Percentiles rank a stretch among this genome's conserved stretches.
Conservation (phyloP, 306 rosid genomes). For the Corylus avellana region DNA sequence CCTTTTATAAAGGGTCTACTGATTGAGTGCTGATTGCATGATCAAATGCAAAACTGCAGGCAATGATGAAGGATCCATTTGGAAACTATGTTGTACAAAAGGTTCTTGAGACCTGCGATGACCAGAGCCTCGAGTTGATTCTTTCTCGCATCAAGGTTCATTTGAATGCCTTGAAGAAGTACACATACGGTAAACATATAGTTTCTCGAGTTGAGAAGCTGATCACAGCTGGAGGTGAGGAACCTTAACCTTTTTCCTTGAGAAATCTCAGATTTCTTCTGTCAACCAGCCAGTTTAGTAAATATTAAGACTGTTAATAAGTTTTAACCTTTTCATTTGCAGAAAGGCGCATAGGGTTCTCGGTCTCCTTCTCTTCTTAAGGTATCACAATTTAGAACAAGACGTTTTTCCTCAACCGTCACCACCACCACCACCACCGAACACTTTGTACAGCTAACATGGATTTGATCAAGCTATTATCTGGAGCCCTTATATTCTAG, state of each 20-base stretch:
- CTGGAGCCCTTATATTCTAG: constrained; percentile 27
- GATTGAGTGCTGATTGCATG: constrained; percentile 11
- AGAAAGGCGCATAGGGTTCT: constrained; percentile 91
- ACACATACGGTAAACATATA: constrained; percentile 91
- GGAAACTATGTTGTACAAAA: constrained; percentile 96
- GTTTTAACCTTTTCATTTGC: constrained; percentile 30
- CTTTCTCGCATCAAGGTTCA: constrained; percentile 97
- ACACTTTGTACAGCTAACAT: constrained; percentile 70
- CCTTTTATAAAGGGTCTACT: not conserved
- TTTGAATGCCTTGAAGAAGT: constrained; percentile 83
- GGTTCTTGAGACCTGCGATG: constrained; percentile 93
- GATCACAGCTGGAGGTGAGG: constrained; percentile 86
- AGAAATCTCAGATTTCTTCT: constrained; percentile 17
- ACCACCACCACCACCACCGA: constrained; percentile 38
- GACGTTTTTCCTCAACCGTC: constrained; percentile 29
- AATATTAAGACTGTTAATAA: constrained; percentile 18
- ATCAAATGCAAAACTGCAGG: constrained; percentile 52
- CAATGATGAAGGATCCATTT: constrained; percentile 98
- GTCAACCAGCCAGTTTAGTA: not conserved
- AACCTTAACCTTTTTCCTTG: constrained; percentile 1
- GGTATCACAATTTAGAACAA: constrained; percentile 30
- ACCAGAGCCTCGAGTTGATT: constrained; percentile 78
- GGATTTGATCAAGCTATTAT: constrained; percentile 41
- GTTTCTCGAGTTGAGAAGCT: constrained; percentile 97
- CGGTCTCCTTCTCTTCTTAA: constrained; percentile 52